Base-by-base conservation (phyloP, 345 rosid genomes). In the Bruguiera sexangula region DNA sequence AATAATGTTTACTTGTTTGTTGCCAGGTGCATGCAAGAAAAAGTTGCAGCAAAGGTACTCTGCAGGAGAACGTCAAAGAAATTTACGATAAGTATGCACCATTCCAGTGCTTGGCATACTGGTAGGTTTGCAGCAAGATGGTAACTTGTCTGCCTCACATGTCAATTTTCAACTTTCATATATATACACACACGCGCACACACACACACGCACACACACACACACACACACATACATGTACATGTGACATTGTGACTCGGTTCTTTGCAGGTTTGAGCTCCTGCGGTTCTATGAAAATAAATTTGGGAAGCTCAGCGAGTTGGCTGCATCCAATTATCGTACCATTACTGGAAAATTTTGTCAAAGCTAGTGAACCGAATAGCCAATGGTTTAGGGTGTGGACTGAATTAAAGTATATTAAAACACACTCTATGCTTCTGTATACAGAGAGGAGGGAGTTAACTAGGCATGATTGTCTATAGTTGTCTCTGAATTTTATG, bases 271-370 rank as follows among this genome's bases (percentile, higher is more conserved):
- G 83, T 29, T 77, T 6, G 83, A 80, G 11, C 61, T 80, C 1
- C 4, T 74, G 43, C 60, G 70, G 0, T 43, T 46, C 20, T 82
- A 80, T 62, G 83, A 82, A 63, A 67, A 60, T 0, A 66, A 11
- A 31, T 66, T 69, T 22, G 86, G 83, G 18, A 82, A 77, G 71
- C 68, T 80, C 13, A 72, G 86, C 20, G 74, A 77, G 74, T 52
- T 82, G 67, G 52, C 71, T 10, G 2, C 20, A 8, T 5, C 37
- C 13, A 26, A 43, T 9, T 81, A 81, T 58, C 24, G 59, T 10
- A 59, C 21, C 21, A 76, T 75, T 16, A 58, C 29, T 10, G 62
- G 69, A 22, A 55, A 26, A 8, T 55, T 55, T 55, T 11, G 26
- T 53, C 56, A 3, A 52, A 20, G 22, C 2, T n/a, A 22, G 24